These are phyloP conservation scores for Rhizophagus clarus DNA, from an alignment of 192 early-diverging fungal species.

Conservation along the genomic window DNA sequence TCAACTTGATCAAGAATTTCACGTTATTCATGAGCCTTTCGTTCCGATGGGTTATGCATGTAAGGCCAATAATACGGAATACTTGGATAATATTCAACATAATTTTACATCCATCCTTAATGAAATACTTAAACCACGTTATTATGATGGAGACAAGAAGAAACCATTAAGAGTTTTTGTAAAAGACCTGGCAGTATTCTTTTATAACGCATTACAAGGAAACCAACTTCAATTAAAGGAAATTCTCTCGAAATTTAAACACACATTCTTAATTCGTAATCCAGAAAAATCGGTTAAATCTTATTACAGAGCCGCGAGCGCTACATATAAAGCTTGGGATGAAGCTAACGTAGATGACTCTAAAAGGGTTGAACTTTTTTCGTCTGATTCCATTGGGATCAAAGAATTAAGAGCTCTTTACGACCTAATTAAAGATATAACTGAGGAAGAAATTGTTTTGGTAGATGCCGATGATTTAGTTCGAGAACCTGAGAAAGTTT, in stretches of 20 bases:
- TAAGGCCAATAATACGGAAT: not conserved
- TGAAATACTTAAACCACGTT: not conserved
- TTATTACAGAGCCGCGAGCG: not conserved
- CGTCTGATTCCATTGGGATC: not conserved
- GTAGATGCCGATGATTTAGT: not conserved
- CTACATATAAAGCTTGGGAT: not conserved
- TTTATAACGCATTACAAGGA: not conserved
- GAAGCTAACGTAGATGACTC: not conserved
- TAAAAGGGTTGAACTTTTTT: not conserved
- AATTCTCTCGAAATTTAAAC: not conserved
- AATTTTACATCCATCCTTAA: not conserved
- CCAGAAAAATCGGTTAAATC: slow-evolving; percentile 17
- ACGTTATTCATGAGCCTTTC: slow-evolving; percentile 1
- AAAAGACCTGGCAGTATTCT: not conserved
- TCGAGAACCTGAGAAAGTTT: not conserved
- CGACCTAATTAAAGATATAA: not conserved
- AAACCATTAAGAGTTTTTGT: slow-evolving; percentile 2
- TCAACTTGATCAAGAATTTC: slow-evolving; percentile 7
- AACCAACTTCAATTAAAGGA: not conserved
- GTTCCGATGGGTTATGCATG: not conserved
- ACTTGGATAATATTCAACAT: not conserved
- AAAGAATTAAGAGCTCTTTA: not conserved
- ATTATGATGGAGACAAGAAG: not conserved
- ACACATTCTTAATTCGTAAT: slow-evolving; percentile 5
- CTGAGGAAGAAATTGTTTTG: not conserved